Percentiles rank a stretch among this genome's conserved stretches.
Conservation (phyloP, 768 basidiomycete species). For the Amylocystis lapponica region DNA sequence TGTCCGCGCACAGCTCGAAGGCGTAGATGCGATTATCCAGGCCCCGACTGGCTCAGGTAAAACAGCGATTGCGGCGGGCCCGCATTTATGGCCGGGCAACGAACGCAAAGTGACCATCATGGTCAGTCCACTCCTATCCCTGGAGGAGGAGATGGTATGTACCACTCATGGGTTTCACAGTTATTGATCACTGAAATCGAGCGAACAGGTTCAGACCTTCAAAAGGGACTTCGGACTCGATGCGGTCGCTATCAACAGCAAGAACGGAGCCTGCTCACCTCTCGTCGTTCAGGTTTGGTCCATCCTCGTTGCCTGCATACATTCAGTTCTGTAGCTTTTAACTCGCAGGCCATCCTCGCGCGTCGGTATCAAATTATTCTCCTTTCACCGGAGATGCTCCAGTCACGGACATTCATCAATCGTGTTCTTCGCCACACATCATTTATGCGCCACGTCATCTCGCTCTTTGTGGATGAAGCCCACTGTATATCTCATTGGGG, state of each 20-base stretch:
- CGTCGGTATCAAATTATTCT: conserved; percentile 27
- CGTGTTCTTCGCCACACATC: conserved; percentile 20
- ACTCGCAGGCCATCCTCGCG: conserved; percentile 15
- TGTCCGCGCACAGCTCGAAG: conserved; percentile 24
- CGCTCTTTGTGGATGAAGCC: conserved; percentile 30
- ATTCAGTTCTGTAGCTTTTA: background rate
- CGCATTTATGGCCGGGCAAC: conserved; percentile 22
- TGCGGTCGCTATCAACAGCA: background rate
- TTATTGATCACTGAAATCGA: no score
- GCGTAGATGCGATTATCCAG: conserved; percentile 30
- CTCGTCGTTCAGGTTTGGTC: no score
- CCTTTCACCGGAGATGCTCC: conserved; percentile 30
- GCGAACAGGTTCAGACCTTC: background rate
- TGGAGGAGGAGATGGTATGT: conserved; percentile 34
- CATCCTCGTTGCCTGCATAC: no score
- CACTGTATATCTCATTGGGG: conserved; percentile 36
- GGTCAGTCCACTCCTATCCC: conserved; percentile 33
- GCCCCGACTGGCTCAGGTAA: conserved; percentile 33
- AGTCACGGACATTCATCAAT: conserved; percentile 22
- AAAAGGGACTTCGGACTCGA: background rate
- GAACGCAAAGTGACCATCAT: conserved; percentile 30
- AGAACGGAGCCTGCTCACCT: background rate
- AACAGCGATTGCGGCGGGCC: conserved; percentile 34
- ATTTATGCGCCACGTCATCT: conserved; percentile 17
- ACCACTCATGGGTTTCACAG: background rate